phyloP scores from a whole-genome alignment of 2,329 filamentous ascomycete genomes.

The Xylariales sp. region DNA sequence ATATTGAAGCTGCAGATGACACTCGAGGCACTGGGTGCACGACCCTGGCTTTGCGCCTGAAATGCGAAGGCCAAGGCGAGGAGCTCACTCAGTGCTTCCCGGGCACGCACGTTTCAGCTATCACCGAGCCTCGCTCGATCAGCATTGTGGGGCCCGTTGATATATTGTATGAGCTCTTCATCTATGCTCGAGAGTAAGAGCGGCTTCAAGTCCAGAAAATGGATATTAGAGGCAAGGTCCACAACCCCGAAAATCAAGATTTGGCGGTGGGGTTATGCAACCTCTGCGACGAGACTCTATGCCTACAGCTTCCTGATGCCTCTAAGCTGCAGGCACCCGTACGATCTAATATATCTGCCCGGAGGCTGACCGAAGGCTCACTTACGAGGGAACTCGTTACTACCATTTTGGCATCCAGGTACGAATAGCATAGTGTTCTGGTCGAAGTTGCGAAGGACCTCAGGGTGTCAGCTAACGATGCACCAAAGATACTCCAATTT shows the following conservation, averaged over 20 bases:
- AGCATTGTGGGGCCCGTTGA: slow-evolving; percentile 6
- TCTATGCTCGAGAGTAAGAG: slow-evolving; percentile 1
- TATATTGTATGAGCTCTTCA: slow-evolving; percentile 1
- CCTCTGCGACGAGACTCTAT: slow-evolving; percentile 1
- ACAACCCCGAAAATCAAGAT: slow-evolving; percentile 8
- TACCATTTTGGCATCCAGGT: slow-evolving; percentile 3
- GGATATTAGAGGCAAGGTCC: slow-evolving; percentile 8
- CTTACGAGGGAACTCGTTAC: slow-evolving; percentile 7
- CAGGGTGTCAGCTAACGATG: not conserved
- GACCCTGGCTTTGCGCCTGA: slow-evolving; percentile 4
- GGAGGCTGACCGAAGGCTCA: not conserved
- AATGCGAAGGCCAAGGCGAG: slow-evolving; percentile 7
- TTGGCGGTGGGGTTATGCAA: not conserved
- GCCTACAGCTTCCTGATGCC: slow-evolving; percentile 5
- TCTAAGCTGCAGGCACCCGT: slow-evolving; percentile 2
- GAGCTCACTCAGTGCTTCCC: slow-evolving; percentile 5
- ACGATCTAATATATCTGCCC: slow-evolving; percentile 4
- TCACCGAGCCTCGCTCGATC: slow-evolving; percentile 7
- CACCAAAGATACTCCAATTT: not conserved
- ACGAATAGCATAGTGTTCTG: slow-evolving; percentile 8
- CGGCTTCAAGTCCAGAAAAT: slow-evolving; percentile 4
- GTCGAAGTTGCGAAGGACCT: slow-evolving; percentile 1
- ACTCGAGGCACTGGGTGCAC: slow-evolving; percentile 1
- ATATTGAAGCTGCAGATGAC: slow-evolving; percentile 6
- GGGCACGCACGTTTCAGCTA: slow-evolving; percentile 5